Base-by-base conservation (phyloP, 345 rosid species). In the Eucalyptus erythrocorys region DNA sequence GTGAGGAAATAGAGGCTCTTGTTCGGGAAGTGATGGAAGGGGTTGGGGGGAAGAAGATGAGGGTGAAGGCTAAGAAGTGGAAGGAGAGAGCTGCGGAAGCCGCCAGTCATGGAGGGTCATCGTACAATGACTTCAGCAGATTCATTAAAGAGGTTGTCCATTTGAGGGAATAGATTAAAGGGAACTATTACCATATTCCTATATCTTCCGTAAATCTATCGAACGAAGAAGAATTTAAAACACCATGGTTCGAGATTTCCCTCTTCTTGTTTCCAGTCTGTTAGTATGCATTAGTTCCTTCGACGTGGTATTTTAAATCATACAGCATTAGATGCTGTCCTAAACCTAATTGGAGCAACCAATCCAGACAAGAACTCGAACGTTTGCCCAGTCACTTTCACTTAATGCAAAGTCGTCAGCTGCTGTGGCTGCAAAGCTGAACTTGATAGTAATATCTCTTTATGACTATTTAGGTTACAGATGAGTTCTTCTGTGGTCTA, bases 31-130 rank as follows among this genome's bases (percentile, higher is more conserved):
- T 91, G 90, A 90, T 89, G 89, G 85, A 48, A 55, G 89, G 92
- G 17, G 86, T 51, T 1, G 5, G 87, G 2, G 89, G 93, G 24
- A 87, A 87, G 87, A 50, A 40, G 27, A 86, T 86, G 89, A 91
- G 43, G 86, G 32, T 17, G n/a, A 90, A 87, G 21, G 92, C 94
- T 16, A 32, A 88, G 80, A 88, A 55, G 16, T 92, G 93, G 92
- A 91, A 88, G 87, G 88, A 49, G 82, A 91, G 87, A 89, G 92
- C 92, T 7, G 85, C 71, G 89, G 89, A 34, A 84, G 92, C 92
- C 10, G 88, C 68, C 30, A 85, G 57, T 24, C 22, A 13, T 22
- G 91, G 91, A 30, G 93, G 92, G 26, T 87, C 85, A 22, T 91
- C 89, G 50, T 89, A 48, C 55, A 13, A 37, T 30, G 66, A 89